These are phyloP conservation scores for Kodamaea sp. DNA, from an alignment of 1,139 yeast genomes.

Conservation along the genomic window DNA sequence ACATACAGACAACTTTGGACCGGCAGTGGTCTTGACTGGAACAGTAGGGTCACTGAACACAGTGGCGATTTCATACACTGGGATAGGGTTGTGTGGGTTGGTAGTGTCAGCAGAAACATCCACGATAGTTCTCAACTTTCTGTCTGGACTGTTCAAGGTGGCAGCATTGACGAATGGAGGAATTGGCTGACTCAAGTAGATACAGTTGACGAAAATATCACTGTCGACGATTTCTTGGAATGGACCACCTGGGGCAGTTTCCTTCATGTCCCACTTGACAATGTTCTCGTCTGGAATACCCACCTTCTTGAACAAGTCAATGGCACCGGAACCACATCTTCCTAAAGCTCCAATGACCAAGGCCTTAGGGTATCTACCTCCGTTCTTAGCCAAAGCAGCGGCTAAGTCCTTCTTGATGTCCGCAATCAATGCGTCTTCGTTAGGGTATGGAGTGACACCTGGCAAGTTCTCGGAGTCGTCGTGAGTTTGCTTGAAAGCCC, in stretches of 20 bases:
- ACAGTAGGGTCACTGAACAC: slow-evolving; percentile 91
- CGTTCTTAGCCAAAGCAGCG: slow-evolving; percentile 58
- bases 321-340: slow-evolving; percentile 98
- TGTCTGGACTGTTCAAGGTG: slow-evolving; percentile 58
- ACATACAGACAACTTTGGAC: slow-evolving; percentile 86
- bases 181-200: slow-evolving; percentile 88
- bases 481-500: slow-evolving; percentile 88
- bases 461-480: slow-evolving; percentile 64
- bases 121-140: slow-evolving; percentile 87
- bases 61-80: slow-evolving; percentile 87
- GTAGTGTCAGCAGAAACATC: slow-evolving; percentile 99
- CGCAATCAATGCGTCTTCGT: slow-evolving; percentile 69
- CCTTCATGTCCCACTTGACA: slow-evolving; percentile 94
- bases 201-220: slow-evolving; percentile 93
- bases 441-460: slow-evolving; percentile 79
- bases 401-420: slow-evolving; percentile 67
- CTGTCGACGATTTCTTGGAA: slow-evolving; percentile 85
- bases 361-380: slow-evolving; percentile 72
- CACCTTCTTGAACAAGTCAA: slow-evolving; percentile 74
- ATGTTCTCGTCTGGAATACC: slow-evolving; percentile 89
- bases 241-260: slow-evolving; percentile 97
- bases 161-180: slow-evolving; percentile 84
- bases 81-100: slow-evolving; percentile 96
- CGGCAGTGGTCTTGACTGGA: slow-evolving; percentile 68
- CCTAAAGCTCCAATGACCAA: slow-evolving; percentile 96